Percentiles rank a stretch among this genome's conserved stretches.
Evolutionary conservation across 805 yeast species (phyloP).

Genomic region (Torulaspora maleeae): DNA sequence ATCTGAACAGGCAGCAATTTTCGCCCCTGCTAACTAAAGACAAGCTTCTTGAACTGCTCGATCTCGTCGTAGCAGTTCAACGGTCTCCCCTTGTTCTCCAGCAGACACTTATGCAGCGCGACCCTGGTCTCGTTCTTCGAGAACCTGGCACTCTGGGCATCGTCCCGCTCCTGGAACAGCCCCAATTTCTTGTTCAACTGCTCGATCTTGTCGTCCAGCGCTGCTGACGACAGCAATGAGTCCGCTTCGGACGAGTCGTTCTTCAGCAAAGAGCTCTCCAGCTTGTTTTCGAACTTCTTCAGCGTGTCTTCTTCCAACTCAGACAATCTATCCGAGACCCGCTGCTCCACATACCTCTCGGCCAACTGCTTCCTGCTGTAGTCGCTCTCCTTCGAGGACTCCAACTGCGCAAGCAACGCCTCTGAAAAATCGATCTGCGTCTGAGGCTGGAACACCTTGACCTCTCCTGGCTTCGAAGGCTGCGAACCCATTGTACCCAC

Average conservation of each 20-base stretch:
- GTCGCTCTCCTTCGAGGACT: slow-evolving; percentile 59
- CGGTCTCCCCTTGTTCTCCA: slow-evolving; percentile 55
- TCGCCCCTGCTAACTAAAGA: slow-evolving; percentile 25
- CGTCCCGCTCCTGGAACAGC: slow-evolving; percentile 36
- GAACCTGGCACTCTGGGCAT: slow-evolving; percentile 13
- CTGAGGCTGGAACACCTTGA: slow-evolving; percentile 60
- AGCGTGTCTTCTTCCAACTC: slow-evolving; percentile 51
- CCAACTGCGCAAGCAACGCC: slow-evolving; percentile 58
- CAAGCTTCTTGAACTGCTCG: slow-evolving; percentile 58
- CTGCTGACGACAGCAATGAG: slow-evolving; percentile 26
- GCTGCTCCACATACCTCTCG: slow-evolving; percentile 59
- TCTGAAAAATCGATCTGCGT: slow-evolving; percentile 67
- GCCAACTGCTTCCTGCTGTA: slow-evolving; percentile 67
- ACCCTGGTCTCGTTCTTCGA: slow-evolving; percentile 38
- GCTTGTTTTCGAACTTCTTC: slow-evolving; percentile 46
- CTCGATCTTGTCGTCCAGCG: slow-evolving; percentile 42
- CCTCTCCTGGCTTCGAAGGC: slow-evolving; percentile 55
- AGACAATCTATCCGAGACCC: slow-evolving; percentile 54
- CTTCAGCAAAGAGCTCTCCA: slow-evolving; percentile 40
- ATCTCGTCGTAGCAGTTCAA: slow-evolving; percentile 83
- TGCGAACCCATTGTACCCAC: slow-evolving; percentile 49
- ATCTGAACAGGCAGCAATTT: slow-evolving; percentile 1
- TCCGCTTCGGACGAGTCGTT: slow-evolving; percentile 24
- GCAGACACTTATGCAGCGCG: slow-evolving; percentile 55
- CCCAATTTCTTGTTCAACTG: slow-evolving; percentile 38